Base-by-base conservation (phyloP, 2,329 filamentous ascomycete genomes). In the Trichoderma sp. region DNA sequence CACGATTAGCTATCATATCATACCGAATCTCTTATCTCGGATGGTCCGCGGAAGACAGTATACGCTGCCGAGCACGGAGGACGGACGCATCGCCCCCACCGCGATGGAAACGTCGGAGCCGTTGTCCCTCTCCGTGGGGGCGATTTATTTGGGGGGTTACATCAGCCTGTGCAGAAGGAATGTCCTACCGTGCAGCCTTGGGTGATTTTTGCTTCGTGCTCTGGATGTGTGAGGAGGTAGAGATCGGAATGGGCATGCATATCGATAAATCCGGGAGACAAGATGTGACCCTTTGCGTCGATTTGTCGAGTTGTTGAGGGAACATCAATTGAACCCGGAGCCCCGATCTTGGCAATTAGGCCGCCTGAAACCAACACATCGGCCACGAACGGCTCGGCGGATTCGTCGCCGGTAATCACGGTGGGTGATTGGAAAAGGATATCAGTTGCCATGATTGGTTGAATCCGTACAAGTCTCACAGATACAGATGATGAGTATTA, bases 211-310 rank as follows among this genome's bases (percentile, higher is more conserved):
- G 75, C 73, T 61, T 76, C 75, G 47, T 76, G 75, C 5, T 72
- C 73, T 11, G 75, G 75, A 57, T 71, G 71, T 13, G 74, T 74
- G 30, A 76, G 74, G 11, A 76, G 75, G 26, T 76, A 76, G 23
- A 76, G 70, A 26, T 76, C 75, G 12, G 75, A 76, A 59, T 76
- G 75, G 3, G 75, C 75, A 64, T 76, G 75, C 75, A 76, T 76
- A 32, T 76, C 75, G 43, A 76, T 76, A n/a, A 76, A 76, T 2
- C 75, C 75, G 8, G 75, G 75, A 23, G 75, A 76, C 7, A 76
- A 70, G 12, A 70, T 66, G 11, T 66, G 66, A 6, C 75, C 75
- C 43, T 71, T 74, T 53, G 72, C 74, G 7, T 76, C 73, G 43
- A 76, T 73, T 6, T 50, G 62, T 23, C 75, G 72, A 17, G 73